These are phyloP conservation scores for Mycena citricolor DNA, from an alignment of 1,284 basidiomycete genomes.

Conservation along the genomic window DNA sequence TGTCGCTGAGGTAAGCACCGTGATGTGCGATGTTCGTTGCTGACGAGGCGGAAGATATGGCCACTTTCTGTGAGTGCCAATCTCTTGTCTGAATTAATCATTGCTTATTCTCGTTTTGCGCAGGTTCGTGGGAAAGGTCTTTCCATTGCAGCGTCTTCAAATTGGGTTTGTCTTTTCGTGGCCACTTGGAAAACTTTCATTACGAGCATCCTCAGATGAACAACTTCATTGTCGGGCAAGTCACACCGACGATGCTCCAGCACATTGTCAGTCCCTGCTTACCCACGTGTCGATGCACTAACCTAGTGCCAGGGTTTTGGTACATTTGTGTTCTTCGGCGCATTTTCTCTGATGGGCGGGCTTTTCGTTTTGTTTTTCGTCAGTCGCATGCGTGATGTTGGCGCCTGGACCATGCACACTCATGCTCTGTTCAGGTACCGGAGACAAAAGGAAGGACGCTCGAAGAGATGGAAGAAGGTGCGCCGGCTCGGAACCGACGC, in stretches of 20 bases:
- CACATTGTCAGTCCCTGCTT: slow-evolving; percentile 33
- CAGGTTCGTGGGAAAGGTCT: slow-evolving; percentile 63
- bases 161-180: slow-evolving; percentile 49
- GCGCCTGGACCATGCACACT: slow-evolving; percentile 1
- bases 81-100: no score
- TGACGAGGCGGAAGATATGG: slow-evolving; percentile 46
- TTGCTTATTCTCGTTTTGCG: neutral
- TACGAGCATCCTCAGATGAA: slow-evolving; percentile 54
- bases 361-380: slow-evolving; percentile 64
- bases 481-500: no score
- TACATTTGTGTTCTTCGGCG: slow-evolving; percentile 70
- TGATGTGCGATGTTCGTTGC: neutral
- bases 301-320: slow-evolving; percentile 58
- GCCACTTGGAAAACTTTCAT: neutral
- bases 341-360: slow-evolving; percentile 62
- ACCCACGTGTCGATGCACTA: slow-evolving; percentile 63
- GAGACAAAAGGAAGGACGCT: slow-evolving; percentile 68
- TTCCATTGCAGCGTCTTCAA: slow-evolving; percentile 68
- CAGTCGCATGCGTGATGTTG: slow-evolving; percentile 26
- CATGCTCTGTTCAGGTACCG: slow-evolving; percentile 43
- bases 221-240: slow-evolving; percentile 60
- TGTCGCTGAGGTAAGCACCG: slow-evolving; percentile 47
- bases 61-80: slow-evolving; percentile 47
- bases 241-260: slow-evolving; percentile 7
- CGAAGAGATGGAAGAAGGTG: slow-evolving; percentile 65